Percentiles rank a stretch among this genome's conserved stretches.
Conservation (phyloP, 345 rosid genomes). For the Chamaenerion angustifolium region DNA sequence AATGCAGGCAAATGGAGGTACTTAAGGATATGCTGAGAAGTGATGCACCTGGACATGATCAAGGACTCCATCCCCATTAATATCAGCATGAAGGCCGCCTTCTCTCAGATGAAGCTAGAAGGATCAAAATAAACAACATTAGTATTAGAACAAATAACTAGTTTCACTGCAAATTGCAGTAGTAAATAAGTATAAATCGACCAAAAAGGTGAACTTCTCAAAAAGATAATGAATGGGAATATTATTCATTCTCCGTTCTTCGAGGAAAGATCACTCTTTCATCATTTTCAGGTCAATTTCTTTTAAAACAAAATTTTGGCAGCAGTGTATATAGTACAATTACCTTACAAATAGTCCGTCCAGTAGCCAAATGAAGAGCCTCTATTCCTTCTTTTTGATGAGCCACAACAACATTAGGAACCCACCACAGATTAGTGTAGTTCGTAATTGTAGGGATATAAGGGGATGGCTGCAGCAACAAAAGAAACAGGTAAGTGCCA, state of each 20-base stretch:
- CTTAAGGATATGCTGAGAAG: neutral
- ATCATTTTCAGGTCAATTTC: neutral
- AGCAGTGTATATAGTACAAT: neutral
- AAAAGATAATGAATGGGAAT: too few species aligned
- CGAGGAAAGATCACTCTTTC: neutral
- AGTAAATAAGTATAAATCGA: too few species aligned
- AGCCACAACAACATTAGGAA: conserved; percentile 94
- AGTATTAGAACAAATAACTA: neutral
- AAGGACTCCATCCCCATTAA: conserved; percentile 96
- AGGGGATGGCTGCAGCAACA: conserved; percentile 33
- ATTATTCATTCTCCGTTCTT: neutral
- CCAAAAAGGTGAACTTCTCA: too few species aligned
- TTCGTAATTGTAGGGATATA: conserved; percentile 90
- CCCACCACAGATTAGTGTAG: conserved; percentile 95
- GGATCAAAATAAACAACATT: conserved; percentile 12
- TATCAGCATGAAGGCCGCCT: conserved; percentile 99
- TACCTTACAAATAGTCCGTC: conserved; percentile 94
- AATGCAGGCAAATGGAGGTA: neutral
- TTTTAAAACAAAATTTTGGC: too few species aligned
- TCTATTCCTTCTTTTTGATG: conserved; percentile 98
- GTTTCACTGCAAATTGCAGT: too few species aligned
- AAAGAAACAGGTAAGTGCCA: neutral
- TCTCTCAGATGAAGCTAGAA: conserved; percentile 86
- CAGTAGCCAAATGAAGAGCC: conserved; percentile 87
- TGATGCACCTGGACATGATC: conserved; percentile 88